Conservation (phyloP, 192 early-diverging fungal genomes). For the Coemansia sp. region DNA sequence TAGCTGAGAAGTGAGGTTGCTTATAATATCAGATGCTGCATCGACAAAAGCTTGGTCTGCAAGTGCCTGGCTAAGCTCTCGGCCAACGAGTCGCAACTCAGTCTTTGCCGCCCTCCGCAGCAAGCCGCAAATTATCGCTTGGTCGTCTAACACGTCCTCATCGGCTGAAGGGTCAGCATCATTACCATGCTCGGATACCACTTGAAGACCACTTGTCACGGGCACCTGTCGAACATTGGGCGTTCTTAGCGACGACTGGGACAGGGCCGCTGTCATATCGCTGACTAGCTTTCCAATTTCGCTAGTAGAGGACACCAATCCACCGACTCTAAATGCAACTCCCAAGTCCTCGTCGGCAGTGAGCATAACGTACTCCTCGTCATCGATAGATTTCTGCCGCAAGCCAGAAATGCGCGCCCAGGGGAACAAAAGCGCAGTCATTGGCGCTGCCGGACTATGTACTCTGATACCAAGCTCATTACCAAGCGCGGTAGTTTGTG, state of each 20-base stretch:
- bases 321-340: slow-evolving; percentile 27
- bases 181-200: neutral
- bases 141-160: neutral
- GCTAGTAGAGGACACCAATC: neutral
- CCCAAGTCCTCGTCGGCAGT: slow-evolving; percentile 49
- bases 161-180: neutral
- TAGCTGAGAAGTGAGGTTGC: neutral
- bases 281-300: neutral
- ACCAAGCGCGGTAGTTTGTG: slow-evolving; percentile 1
- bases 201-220: neutral
- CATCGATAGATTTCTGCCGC: slow-evolving; percentile 39
- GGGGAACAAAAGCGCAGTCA: slow-evolving; percentile 31
- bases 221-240: neutral
- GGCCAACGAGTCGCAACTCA: neutral
- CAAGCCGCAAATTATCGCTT: neutral
- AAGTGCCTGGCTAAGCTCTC: neutral
- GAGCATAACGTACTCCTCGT: slow-evolving; percentile 27
- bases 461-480: neutral
- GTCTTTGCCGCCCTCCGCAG: neutral
- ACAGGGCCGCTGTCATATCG: neutral
- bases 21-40: neutral
- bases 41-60: neutral
- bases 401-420: slow-evolving; percentile 34
- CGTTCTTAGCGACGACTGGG: neutral
- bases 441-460: neutral